Evolutionary conservation across 139 green algal species (phyloP), one percentile per base, ranked within the genome.

Genomic region (Choricystis sp.): DNA sequence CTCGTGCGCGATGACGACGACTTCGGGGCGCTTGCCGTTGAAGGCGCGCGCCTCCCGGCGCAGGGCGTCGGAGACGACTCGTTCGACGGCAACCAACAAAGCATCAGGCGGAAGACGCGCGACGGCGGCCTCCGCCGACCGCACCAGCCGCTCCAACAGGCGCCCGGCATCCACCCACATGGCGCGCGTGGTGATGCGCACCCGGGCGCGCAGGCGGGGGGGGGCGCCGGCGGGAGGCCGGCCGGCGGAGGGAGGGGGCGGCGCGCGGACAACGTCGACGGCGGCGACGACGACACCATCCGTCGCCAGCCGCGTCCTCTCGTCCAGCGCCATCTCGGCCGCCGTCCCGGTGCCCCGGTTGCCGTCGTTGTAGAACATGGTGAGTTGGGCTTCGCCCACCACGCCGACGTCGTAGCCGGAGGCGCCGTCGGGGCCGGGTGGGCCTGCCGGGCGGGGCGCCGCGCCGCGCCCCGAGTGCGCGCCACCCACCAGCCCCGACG

Each of bases 341-440:
- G 68, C 63, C 3, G 72, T 91, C 56, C 89, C 89, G 1, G 82
- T 92, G 24, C 81, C 88, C 63, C 69, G 64, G 63, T 82, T 79
- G 31, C 92, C 92, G 68, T 98, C 92, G 67, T 97, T 98, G 82
- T 94, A 97, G 27, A 90, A 88, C 59, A 79, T 79, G 52, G 83
- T 69, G 26, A 95, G 73, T 30, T 76, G 29, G 16, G 77, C 83
- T 29, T 87, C 60, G 3, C 86, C 86, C 28, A 95, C 63, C 26
- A 87, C n/a, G 23, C 9, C 9, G 40, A 16, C 40, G 9, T 9
- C 9, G 40, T 52, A 52, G 9, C 9, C 40, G 40, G 40, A 16
- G 9, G 40, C 40, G 40, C 40, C 40, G 40, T 16, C 40, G 40
- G 40, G 40, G 40, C 40, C 40, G 40, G 40, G 40, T 16, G 40